These are phyloP conservation scores for Rusavskia elegans DNA, from an alignment of 495 filamentous ascomycete species.

Conservation along the genomic window DNA sequence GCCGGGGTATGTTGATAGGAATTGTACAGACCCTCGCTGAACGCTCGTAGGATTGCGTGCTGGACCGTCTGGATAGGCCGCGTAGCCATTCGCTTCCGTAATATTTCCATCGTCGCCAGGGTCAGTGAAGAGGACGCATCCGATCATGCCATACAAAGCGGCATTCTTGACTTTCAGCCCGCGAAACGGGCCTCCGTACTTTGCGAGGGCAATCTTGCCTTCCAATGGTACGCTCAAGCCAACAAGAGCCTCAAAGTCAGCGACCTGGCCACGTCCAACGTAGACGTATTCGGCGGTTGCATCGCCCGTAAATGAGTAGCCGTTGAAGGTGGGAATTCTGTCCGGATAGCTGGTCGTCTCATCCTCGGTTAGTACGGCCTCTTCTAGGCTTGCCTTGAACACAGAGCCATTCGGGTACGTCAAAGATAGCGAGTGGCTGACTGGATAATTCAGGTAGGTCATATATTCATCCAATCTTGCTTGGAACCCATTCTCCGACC, in stretches of 20 bases:
- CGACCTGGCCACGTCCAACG: slow-evolving; percentile 75
- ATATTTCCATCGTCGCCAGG: slow-evolving; percentile 77
- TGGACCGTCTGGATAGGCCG: slow-evolving; percentile 71
- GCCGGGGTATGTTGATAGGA: slow-evolving; percentile 41
- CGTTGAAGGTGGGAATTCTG: slow-evolving; percentile 85
- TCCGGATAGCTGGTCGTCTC: slow-evolving; percentile 53
- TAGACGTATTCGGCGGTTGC: slow-evolving; percentile 73
- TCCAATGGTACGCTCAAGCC: slow-evolving; percentile 57
- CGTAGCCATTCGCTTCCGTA: slow-evolving; percentile 66
- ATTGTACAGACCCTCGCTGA: slow-evolving; percentile 78
- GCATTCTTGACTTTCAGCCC: slow-evolving; percentile 88
- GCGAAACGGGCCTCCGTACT: slow-evolving; percentile 77
- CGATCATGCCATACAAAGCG: slow-evolving; percentile 82
- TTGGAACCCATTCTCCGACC: slow-evolving; percentile 70
- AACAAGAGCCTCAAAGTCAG: slow-evolving; percentile 71
- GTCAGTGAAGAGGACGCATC: slow-evolving; percentile 72
- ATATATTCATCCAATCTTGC: slow-evolving; percentile 67
- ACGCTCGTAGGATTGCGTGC: slow-evolving; percentile 80
- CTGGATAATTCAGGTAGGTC: slow-evolving; percentile 80
- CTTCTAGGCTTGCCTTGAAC: slow-evolving; percentile 68
- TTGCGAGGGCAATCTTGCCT: slow-evolving; percentile 76
- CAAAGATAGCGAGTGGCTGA: slow-evolving; percentile 62
- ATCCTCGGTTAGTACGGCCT: slow-evolving; percentile 75
- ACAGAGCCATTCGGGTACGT: slow-evolving; percentile 25
- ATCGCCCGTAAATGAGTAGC: slow-evolving; percentile 84